These are phyloP conservation scores for Syzygium syzygioides DNA, from an alignment of 441 rosid genomes.

Conservation along the genomic window DNA sequence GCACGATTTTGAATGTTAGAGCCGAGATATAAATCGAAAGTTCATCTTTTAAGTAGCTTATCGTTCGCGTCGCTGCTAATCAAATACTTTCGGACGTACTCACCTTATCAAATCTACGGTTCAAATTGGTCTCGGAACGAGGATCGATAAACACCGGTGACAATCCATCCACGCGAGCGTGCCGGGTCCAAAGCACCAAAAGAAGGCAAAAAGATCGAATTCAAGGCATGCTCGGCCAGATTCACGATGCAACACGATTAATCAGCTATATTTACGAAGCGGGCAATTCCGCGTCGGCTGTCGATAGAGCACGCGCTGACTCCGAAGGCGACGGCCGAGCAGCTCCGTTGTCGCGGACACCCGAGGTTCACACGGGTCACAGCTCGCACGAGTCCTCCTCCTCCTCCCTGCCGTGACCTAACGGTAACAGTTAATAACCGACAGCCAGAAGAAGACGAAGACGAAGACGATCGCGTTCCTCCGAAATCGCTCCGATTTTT, in stretches of 20 bases:
- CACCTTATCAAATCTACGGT: background rate
- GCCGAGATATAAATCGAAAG: background rate
- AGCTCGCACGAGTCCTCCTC: background rate
- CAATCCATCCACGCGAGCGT: rapidly evolving
- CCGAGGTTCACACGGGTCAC: background rate
- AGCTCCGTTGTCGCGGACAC: background rate
- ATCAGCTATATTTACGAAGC: too few species aligned
- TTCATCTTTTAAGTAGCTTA: background rate
- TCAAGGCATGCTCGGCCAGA: background rate
- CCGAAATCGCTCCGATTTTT: background rate
- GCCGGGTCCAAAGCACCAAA: background rate
- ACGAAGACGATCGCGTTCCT: background rate
- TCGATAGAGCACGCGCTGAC: background rate
- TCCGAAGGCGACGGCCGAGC: background rate
- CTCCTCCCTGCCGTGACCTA: background rate
- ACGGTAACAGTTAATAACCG: background rate
- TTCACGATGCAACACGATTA: background rate
- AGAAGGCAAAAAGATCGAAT: background rate
- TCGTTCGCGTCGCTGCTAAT: background rate
- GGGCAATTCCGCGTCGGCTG: background rate
- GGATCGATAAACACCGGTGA: background rate
- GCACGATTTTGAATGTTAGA: background rate
- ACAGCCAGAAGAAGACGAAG: background rate
- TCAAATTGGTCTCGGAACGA: background rate
- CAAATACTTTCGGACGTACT: background rate